These are phyloP conservation scores for Neurospora intermedia DNA, from an alignment of 495 filamentous ascomycete species.

Conservation along the genomic window DNA sequence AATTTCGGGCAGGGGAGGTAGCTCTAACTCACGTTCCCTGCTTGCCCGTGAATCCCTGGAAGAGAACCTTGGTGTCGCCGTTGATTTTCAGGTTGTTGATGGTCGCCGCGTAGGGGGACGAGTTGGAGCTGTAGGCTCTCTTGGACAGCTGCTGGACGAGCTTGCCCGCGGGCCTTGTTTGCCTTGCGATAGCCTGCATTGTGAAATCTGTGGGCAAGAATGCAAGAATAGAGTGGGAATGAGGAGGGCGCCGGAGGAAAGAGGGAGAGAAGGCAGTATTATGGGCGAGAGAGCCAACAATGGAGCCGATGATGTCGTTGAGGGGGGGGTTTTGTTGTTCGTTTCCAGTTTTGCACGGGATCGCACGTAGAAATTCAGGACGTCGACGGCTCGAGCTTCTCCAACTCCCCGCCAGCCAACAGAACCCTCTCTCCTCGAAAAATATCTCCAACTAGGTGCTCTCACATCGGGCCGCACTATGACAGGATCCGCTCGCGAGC, in stretches of 20 bases:
- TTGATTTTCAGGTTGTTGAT: conserved; percentile 89
- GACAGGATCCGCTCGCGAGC: not conserved
- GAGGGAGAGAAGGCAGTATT: not conserved
- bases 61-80: conserved; percentile 84
- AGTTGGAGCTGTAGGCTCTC: conserved; percentile 58
- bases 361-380: not conserved
- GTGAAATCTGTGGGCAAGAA: conserved; percentile 5
- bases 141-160: conserved; percentile 38
- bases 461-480: not conserved
- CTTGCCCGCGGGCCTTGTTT: conserved; percentile 34
- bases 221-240: not conserved
- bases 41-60: conserved; percentile 95
- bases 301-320: not conserved
- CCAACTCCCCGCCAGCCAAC: not conserved
- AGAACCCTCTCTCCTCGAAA: not conserved
- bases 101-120: conserved; percentile 66
- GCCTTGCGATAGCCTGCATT: conserved; percentile 40
- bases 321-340: not conserved
- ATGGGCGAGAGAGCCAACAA: not conserved
- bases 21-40: conserved; percentile 81
- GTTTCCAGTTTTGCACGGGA: not conserved
- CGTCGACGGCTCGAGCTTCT: not conserved
- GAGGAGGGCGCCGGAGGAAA: not conserved
- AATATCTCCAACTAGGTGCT: not conserved
- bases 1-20: not conserved